phyloP scores from a whole-genome alignment of 169 alveolate species.

The Eimeria acervulina region DNA sequence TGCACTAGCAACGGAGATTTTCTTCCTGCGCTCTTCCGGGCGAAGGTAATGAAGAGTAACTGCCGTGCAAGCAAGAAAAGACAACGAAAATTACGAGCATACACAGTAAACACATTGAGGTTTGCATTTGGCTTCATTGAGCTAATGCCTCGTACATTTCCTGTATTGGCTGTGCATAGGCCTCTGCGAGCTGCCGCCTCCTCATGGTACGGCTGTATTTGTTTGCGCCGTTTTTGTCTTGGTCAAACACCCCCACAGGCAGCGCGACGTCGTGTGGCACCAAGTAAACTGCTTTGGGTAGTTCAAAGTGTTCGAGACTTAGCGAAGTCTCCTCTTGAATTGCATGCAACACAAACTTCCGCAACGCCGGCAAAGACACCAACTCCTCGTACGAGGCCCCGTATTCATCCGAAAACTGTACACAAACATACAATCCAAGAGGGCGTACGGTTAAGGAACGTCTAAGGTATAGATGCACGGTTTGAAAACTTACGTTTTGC shows the following conservation, averaged over 20 bases:
- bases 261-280: conserved; percentile 69
- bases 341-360: conserved; percentile 43
- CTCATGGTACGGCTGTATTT: neutral
- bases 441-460: neutral
- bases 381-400: conserved; percentile 57
- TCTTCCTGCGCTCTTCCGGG: neutral
- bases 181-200: conserved; percentile 72
- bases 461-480: neutral
- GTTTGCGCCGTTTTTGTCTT: neutral
- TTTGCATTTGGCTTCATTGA: neutral
- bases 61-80: neutral
- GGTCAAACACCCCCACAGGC: conserved; percentile 41
- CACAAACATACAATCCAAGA: neutral
- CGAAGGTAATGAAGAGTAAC: neutral
- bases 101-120: no score
- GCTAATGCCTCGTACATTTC: conserved; percentile 32
- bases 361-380: conserved; percentile 70
- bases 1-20: neutral
- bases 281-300: conserved; percentile 56
- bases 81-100: neutral
- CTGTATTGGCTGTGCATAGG: conserved; percentile 56
- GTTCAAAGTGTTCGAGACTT: conserved; percentile 36
- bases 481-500: neutral
- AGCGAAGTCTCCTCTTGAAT: conserved; percentile 55
- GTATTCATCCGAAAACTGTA: conserved; percentile 62